Evolutionary conservation across 352 stramenopile species (phyloP).

Genomic region (Phytophthora lateralis): DNA sequence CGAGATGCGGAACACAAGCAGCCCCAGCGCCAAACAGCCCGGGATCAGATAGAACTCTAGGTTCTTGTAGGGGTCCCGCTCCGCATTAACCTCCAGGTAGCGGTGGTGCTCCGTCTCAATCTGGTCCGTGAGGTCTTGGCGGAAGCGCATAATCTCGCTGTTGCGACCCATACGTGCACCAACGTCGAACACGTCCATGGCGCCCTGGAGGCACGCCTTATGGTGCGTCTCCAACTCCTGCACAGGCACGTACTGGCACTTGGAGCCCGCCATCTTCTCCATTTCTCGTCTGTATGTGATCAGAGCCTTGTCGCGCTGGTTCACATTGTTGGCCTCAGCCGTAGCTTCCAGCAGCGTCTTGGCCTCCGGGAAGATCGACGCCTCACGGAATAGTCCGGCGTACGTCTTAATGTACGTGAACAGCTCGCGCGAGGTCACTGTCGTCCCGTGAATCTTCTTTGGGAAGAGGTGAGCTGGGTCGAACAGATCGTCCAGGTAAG

Average conservation of each 20-base stretch:
- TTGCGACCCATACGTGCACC: constrained; percentile 96
- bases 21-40: constrained; percentile 84
- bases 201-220: constrained; percentile 72
- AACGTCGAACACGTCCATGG: constrained; percentile 92
- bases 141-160: constrained; percentile 90
- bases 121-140: constrained; percentile 81
- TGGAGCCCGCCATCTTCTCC: constrained; percentile 88
- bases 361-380: constrained; percentile 96
- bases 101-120: constrained; percentile 91
- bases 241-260: constrained; percentile 88
- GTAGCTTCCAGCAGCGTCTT: constrained; percentile 98
- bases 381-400: constrained; percentile 95
- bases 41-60: constrained; percentile 95
- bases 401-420: constrained; percentile 97
- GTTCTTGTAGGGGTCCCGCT: constrained; percentile 95
- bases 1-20: constrained; percentile 90
- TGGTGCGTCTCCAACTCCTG: constrained; percentile 93
- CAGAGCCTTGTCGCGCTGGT: constrained; percentile 88
- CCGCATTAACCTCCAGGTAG: constrained; percentile 94
- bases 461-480: constrained; percentile 77
- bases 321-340: constrained; percentile 97
- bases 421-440: constrained; percentile 94
- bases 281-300: constrained; percentile 95
- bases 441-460: constrained; percentile 95
- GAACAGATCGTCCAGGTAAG: constrained; percentile 96